Base-by-base conservation (phyloP, 2,329 filamentous ascomycete genomes). In the Cercospora zeae-maydis region DNA sequence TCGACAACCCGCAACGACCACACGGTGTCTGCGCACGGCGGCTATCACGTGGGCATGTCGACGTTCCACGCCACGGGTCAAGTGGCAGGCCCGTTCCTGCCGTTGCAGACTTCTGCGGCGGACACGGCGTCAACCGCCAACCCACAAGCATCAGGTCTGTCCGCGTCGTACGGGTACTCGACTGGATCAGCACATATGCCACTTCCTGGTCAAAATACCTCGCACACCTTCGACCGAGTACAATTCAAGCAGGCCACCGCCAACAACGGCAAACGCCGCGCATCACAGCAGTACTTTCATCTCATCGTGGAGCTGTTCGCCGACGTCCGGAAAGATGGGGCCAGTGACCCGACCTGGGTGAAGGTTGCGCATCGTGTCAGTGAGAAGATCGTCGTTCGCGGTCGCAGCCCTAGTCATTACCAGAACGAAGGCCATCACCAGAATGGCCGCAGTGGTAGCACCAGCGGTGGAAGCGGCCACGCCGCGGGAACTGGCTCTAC, bases 191-290 rank as follows among this genome's bases (percentile, higher is more conserved):
- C 67, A 1, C 69, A 70, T 47, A 39, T 75, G 9, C 67, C 69
- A 10, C 37, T 69, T 24, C 72, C 71, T 3, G 70, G 72, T 14
- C 68, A 70, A 30, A 67, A 68, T n/a, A 78, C 76, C 7, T 80
- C 81, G n/a, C 84, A 88, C 62, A 84, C 82, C 0, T 97, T 96
- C 73, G 92, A 96, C 74, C 87, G 93, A 10, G 95, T 96, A 57
- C 92, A 96, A 71, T 97, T 96, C 83, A 96, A 96, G 75, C 91
- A 91, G 67, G 92, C 93, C 1, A 96, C 92, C 0, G 91, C 92
- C 24, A 97, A 96, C 78, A 97, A 97, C 69, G 92, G 92, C 52
- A 96, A 96, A 76, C 84, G 93, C 69, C 83, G 93, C 61, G 92
- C 92, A 1, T 91, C 92, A 16, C 92, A 97, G 73, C 93, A 96